These are phyloP conservation scores for Suhomyces atakaporum DNA, from an alignment of 1,139 yeast species.

Conservation along the genomic window DNA sequence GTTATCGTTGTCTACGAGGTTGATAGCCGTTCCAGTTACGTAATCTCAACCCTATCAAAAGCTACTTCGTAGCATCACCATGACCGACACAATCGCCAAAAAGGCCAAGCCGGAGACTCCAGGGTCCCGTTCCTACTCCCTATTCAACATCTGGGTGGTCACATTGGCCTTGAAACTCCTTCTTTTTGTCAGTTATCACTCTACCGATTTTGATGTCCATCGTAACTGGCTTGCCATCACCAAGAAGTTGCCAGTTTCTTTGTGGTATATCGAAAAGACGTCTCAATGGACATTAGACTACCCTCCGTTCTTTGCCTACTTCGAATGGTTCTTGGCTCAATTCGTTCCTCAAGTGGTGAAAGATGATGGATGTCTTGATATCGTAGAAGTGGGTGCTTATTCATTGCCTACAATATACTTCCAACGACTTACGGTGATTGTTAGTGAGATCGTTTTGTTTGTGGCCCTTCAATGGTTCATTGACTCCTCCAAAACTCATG, in stretches of 20 bases:
- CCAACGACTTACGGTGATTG: slow-evolving; percentile 79
- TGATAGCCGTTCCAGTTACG: not conserved
- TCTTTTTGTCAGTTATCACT: slow-evolving; percentile 54
- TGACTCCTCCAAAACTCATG: slow-evolving; percentile 42
- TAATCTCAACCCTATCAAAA: not conserved
- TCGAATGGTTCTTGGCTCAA: slow-evolving; percentile 77
- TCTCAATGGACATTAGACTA: slow-evolving; percentile 96
- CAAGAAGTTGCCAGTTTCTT: slow-evolving; percentile 64
- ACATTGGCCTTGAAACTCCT: slow-evolving; percentile 40
- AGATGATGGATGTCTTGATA: slow-evolving; percentile 76
- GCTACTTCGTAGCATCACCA: not conserved
- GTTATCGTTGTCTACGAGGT: too few species aligned
- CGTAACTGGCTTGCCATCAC: slow-evolving; percentile 97
- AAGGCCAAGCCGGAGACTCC: not conserved
- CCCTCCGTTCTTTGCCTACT: slow-evolving; percentile 97
- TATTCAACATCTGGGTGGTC: slow-evolving; percentile 43
- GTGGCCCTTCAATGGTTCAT: slow-evolving; percentile 72
- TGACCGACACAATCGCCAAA: not conserved
- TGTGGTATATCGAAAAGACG: slow-evolving; percentile 85
- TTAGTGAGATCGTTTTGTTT: slow-evolving; percentile 73
- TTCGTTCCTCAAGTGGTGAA: slow-evolving; percentile 67
- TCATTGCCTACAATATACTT: slow-evolving; percentile 78
- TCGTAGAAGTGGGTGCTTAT: slow-evolving; percentile 65
- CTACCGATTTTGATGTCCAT: slow-evolving; percentile 97
- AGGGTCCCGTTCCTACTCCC: slow-evolving; percentile 23